Evolutionary conservation across 257 asterid species (phyloP).

Genomic region (Salvia miltiorrhiza): DNA sequence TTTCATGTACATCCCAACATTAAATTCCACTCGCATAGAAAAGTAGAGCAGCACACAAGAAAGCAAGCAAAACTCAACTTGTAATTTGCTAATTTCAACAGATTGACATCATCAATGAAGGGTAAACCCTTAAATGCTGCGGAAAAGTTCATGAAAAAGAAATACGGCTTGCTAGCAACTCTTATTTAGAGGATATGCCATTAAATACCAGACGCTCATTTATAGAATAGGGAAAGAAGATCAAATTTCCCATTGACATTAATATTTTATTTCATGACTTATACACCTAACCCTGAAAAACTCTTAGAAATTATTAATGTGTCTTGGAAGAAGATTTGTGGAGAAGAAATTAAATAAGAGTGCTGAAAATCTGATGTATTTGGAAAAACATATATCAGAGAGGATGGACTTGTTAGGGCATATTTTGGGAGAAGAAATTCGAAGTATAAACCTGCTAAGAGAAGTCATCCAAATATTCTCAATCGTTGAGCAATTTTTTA

Average conservation of each 20-base stretch:
- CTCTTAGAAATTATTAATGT: background rate
- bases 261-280: conserved; percentile 2
- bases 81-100: conserved; percentile 5
- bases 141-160: conserved; percentile 4
- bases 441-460: background rate
- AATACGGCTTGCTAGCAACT: background rate
- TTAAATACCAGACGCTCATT: background rate
- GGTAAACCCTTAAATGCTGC: conserved; percentile 22
- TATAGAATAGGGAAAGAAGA: conserved; percentile 3
- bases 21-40: conserved; percentile 26
- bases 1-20: conserved; percentile 20
- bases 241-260: background rate
- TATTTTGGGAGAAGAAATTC: background rate
- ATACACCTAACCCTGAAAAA: background rate
- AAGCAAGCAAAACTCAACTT: conserved; percentile 8
- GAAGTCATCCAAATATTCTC: background rate
- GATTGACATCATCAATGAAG: conserved; percentile 21
- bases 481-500: background rate
- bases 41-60: conserved; percentile 5
- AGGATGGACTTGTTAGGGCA: background rate
- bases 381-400: background rate
- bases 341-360: background rate
- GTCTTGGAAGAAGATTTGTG: background rate
- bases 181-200: background rate
- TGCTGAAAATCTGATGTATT: background rate